Evolutionary conservation across 2,329 filamentous ascomycete genomes (phyloP).

Genomic region (Diaporthe aspalathi): DNA sequence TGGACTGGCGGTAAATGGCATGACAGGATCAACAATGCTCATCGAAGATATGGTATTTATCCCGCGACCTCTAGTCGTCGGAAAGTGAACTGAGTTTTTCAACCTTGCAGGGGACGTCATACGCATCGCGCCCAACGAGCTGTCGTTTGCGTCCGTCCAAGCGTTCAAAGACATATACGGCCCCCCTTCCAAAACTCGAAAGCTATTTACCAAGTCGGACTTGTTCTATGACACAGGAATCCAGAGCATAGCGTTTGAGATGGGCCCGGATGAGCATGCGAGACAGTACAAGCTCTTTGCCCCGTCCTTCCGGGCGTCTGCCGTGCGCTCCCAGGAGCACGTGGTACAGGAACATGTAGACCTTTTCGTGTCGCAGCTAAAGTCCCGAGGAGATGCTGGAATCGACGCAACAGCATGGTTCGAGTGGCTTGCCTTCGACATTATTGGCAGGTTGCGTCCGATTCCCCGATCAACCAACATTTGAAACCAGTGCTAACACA

Average conservation of each 20-base stretch:
- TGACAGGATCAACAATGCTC: slow-evolving; percentile 31
- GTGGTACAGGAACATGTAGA: slow-evolving; percentile 43
- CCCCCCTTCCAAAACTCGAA: slow-evolving; percentile 39
- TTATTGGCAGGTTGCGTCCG: slow-evolving; percentile 38
- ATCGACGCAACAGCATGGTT: slow-evolving; percentile 41
- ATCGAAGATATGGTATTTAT: slow-evolving; percentile 38
- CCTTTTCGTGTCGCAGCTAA: slow-evolving; percentile 40
- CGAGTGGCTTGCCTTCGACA: slow-evolving; percentile 44
- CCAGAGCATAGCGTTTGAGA: slow-evolving; percentile 39
- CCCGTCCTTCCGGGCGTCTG: slow-evolving; percentile 41
- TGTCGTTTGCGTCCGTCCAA: slow-evolving; percentile 39
- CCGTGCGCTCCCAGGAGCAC: slow-evolving; percentile 42
- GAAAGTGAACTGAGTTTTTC: not conserved
- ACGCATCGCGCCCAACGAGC: slow-evolving; percentile 42
- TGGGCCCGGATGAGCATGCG: slow-evolving; percentile 42
- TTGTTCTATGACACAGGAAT: slow-evolving; percentile 40
- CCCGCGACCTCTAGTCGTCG: too few species aligned
- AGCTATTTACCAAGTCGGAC: slow-evolving; percentile 41
- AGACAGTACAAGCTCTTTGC: slow-evolving; percentile 41
- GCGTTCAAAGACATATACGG: slow-evolving; percentile 40
- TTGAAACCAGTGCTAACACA: not conserved
- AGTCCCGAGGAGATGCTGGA: slow-evolving; percentile 15
- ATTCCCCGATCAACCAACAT: rapidly evolving
- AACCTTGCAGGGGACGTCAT: slow-evolving; percentile 34
- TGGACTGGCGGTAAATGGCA: slow-evolving; percentile 36